These are phyloP conservation scores for Serendipita sp. DNA, from an alignment of 768 basidiomycete species.

Conservation along the genomic window DNA sequence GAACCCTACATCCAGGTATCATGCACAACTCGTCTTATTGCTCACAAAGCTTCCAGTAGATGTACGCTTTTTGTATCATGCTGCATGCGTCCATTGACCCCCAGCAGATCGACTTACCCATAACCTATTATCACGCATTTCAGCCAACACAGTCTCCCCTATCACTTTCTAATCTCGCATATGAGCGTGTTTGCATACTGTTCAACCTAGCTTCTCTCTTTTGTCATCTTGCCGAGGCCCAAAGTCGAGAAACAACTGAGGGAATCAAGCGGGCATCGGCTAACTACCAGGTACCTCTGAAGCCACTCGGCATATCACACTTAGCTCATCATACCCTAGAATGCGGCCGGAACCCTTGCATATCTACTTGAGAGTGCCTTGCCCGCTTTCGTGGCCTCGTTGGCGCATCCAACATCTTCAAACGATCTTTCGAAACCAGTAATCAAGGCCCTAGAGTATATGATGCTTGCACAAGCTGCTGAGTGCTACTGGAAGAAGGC, in stretches of 20 bases:
- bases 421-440: conserved; percentile 51
- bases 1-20: conserved; percentile 43
- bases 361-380: conserved; percentile 40
- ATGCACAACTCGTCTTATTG: conserved; percentile 74
- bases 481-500: conserved; percentile 96
- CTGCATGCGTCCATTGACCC: neutral
- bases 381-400: conserved; percentile 31
- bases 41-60: conserved; percentile 72
- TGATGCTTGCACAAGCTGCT: conserved; percentile 89
- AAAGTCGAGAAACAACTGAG: conserved; percentile 55
- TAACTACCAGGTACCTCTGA: conserved; percentile 43
- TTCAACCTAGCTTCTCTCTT: conserved; percentile 83
- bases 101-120: conserved; percentile 47
- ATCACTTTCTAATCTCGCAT: conserved; percentile 55
- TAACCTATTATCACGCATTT: conserved; percentile 64
- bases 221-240: conserved; percentile 55
- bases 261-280: conserved; percentile 68
- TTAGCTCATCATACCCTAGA: conserved; percentile 22
- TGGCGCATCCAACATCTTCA: conserved; percentile 38
- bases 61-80: conserved; percentile 26
- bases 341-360: conserved; percentile 55
- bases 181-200: conserved; percentile 60
- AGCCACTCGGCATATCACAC: neutral
- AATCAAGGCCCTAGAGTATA: conserved; percentile 44
- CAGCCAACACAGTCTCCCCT: conserved; percentile 38